Conservation (phyloP, 805 yeast species). For the Cephaloascus fragrans region DNA sequence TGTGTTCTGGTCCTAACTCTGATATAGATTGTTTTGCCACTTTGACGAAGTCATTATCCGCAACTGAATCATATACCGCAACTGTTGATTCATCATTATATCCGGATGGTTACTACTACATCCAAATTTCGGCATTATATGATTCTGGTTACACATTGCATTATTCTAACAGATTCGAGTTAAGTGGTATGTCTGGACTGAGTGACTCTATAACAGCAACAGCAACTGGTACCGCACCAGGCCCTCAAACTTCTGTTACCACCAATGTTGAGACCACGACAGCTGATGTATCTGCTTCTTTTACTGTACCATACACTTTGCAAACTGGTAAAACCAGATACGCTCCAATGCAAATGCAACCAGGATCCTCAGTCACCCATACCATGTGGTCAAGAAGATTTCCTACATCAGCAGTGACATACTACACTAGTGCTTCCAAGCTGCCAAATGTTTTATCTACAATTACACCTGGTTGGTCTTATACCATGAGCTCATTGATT, state of each 20-base stretch:
- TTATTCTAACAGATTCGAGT: conserved; percentile 55
- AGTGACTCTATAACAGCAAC: conserved; percentile 11
- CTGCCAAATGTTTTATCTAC: conserved; percentile 52
- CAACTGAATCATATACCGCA: conserved; percentile 28
- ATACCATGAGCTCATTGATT: conserved; percentile 47
- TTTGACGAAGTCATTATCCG: conserved; percentile 20
- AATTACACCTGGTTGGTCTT: conserved; percentile 77
- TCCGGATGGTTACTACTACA: conserved; percentile 58
- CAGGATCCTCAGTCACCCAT: conserved; percentile 59
- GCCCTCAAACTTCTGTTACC: conserved; percentile 26
- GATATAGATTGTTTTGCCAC: conserved; percentile 30
- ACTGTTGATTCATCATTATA: conserved; percentile 31
- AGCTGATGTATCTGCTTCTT: conserved; percentile 27
- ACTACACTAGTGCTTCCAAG: conserved; percentile 35
- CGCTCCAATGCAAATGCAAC: conserved; percentile 94
- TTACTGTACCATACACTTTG: conserved; percentile 57
- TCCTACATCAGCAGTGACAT: conserved; percentile 61
- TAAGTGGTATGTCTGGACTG: conserved; percentile 68
- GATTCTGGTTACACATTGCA: conserved; percentile 45
- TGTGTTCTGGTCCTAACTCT: conserved; percentile 62
- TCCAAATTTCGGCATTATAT: conserved; percentile 54
- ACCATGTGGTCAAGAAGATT: conserved; percentile 56
- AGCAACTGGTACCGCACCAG: conserved; percentile 29
- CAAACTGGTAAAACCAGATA: conserved; percentile 74
- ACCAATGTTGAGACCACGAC: conserved; percentile 10